Conservation (phyloP, 495 filamentous ascomycete species). For the Viridothelium virens region DNA sequence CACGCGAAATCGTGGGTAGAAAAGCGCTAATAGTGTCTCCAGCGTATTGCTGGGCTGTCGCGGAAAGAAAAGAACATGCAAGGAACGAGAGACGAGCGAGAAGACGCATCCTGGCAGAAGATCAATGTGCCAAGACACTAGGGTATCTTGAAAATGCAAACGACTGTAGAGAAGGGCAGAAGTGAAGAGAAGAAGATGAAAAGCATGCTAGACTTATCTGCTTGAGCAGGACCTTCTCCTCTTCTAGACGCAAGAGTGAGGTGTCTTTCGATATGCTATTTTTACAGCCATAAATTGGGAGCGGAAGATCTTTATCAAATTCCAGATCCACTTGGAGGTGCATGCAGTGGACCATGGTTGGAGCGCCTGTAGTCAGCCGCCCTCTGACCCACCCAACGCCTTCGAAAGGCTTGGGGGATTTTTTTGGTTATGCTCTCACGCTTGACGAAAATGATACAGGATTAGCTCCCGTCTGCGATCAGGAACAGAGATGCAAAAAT, state of each 20-base stretch:
- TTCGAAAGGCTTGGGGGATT: not conserved
- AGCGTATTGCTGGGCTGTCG: conserved; percentile 21
- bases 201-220: not conserved
- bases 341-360: not conserved
- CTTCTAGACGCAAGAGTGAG: not conserved
- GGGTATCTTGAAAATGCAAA: not conserved
- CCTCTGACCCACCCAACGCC: not conserved
- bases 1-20: conserved; percentile 18
- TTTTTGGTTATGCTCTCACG: not conserved
- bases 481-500: not conserved
- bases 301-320: conserved; percentile 4
- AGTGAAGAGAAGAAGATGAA: not conserved
- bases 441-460: not conserved
- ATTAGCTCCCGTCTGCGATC: not conserved
- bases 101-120: not conserved
- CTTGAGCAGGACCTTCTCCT: not conserved
- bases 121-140: not conserved
- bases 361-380: not conserved
- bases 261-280: not conserved
- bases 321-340: not conserved
- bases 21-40: conserved; percentile 18
- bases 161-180: not conserved
- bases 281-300: not conserved
- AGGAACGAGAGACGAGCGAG: not conserved
- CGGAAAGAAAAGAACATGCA: not conserved